A percentile compares a stretch with the other conserved stretches of the same genome.
Conservation (phyloP, 164 flowering plant genomes). For the Stephania cephalantha region DNA sequence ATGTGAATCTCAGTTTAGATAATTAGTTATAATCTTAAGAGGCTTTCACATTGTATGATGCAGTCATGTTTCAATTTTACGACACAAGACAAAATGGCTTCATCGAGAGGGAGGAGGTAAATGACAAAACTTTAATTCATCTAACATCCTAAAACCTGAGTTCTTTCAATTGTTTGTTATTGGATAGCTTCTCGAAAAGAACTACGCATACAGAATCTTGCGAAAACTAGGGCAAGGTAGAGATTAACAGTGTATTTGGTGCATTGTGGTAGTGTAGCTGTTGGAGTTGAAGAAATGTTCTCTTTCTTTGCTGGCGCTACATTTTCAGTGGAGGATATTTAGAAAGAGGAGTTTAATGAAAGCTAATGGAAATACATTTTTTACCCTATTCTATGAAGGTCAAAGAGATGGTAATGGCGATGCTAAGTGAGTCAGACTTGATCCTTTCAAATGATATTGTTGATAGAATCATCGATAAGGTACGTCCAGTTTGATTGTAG, state of each 20-base stretch:
- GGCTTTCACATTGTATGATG: not conserved
- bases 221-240: no score
- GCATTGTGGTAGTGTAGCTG: no score
- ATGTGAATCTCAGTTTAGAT: not conserved
- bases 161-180: not conserved
- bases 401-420: not conserved
- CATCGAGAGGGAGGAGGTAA: slow-evolving; percentile 3
- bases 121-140: not conserved
- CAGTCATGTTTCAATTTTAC: not conserved
- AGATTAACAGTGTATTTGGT: no score
- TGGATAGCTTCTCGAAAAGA: not conserved
- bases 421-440: not conserved
- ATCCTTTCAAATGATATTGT: not conserved
- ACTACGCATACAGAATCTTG: no score
- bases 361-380: not conserved
- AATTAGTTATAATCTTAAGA: not conserved
- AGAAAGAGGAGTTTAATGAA: no score
- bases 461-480: not conserved
- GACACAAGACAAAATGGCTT: not conserved
- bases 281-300: no score
- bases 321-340: no score
- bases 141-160: not conserved
- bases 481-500: not conserved
- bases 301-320: no score
- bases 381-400: not conserved